phyloP scores from a whole-genome alignment of 306 rosid species.

The Trifolium pratense region DNA sequence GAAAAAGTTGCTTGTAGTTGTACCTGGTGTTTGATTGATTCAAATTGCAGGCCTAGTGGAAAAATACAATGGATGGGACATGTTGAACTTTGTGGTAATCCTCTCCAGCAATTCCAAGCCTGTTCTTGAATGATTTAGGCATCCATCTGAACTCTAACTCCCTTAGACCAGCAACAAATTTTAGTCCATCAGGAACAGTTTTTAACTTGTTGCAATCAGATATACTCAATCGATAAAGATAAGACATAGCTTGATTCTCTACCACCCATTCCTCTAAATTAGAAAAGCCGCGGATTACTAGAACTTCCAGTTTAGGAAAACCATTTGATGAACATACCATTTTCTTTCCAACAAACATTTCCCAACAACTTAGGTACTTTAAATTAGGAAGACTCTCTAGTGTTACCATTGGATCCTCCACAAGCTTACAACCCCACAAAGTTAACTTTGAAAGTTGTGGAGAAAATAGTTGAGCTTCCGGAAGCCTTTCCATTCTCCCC shows the following conservation, averaged over 20 bases:
- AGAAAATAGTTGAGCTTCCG: neutral
- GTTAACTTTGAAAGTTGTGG: conserved; percentile 50
- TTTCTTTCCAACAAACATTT: conserved; percentile 43
- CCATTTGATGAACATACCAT: conserved; percentile 50
- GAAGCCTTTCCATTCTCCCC: conserved; percentile 38
- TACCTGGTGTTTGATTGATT: neutral
- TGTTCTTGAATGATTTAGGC: conserved; percentile 46
- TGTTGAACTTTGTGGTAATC: conserved; percentile 55
- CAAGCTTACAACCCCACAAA: conserved; percentile 43
- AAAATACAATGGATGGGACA: conserved; percentile 50
- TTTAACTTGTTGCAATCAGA: conserved; percentile 34
- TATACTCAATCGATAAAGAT: conserved; percentile 42
- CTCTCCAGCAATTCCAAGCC: conserved; percentile 48
- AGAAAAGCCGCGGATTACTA: conserved; percentile 34
- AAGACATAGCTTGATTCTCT: conserved; percentile 49
- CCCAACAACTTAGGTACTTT: conserved; percentile 49
- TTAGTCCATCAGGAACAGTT: conserved; percentile 58
- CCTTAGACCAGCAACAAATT: conserved; percentile 36
- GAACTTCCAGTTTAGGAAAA: conserved; percentile 55
- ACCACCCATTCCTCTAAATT: conserved; percentile 56
- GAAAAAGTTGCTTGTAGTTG: neutral
- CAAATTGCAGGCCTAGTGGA: conserved; percentile 27
- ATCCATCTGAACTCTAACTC: conserved; percentile 52
- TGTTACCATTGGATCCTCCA: conserved; percentile 49
- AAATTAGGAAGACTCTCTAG: conserved; percentile 54